Evolutionary conservation across 2,329 filamentous ascomycete genomes (phyloP), one percentile per base, ranked within the genome.

Genomic region (Ophiostoma angusticollis): DNA sequence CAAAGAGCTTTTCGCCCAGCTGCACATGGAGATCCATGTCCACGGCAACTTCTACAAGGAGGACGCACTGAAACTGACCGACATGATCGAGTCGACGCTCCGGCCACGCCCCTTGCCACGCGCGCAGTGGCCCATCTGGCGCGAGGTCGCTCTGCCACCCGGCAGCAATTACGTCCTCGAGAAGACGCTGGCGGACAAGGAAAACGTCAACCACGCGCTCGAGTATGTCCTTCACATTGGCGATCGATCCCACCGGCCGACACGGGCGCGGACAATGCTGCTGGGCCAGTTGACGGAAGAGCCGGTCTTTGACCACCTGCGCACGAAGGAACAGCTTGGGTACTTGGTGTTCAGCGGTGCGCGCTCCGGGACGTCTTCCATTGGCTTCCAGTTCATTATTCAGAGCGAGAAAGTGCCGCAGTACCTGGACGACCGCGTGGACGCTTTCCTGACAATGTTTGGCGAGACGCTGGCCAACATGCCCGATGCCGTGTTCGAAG

Each of bases 21-120:
- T 89, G 48, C 82, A 93, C 52, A 80, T 95, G 46, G 91, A 98
- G 58, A 71, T 86, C 3, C 73, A 94, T 41, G 82, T 80, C 0
- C 87, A 95, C 51, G 91, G 91, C 37, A 98, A 98, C 57, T 57
- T 98, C 40, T 86, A 93, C 65, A 93, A 87, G 61, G 85, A 93
- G 56, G 91, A 98, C 54, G 86, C 85, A 0, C 65, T 95, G 39
- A 81, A 80, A 54, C 71, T 94, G 55, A 89, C 84, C 0, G 77
- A 91, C 47, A 71, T 93, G 51, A 71, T 95, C 19, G 84, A 93
- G 56, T 75, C 70, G 6, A 84, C 74, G 1, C 61, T 98, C 33
- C 80, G 81, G 55, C 80, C 87, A 11, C 74, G 80, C 22, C 60
- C 71, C 14, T 64, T 96, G 14, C 83, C 86, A 4, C 70, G 72